Conservation (phyloP, 176 grass and related monocot genomes). For the Oryza rufipogon region DNA sequence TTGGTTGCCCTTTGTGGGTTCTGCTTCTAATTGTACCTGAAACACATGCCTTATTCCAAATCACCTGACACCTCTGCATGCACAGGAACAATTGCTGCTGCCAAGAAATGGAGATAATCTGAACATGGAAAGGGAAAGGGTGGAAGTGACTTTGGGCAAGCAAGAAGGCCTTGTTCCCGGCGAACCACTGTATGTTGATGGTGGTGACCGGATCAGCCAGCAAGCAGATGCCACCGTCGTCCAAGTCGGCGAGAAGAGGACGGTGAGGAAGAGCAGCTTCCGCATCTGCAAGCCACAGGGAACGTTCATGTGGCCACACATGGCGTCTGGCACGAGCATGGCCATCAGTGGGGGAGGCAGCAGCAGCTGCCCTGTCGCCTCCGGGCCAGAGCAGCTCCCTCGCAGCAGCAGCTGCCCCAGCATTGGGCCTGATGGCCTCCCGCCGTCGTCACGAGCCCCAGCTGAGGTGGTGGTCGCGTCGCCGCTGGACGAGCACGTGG, state of each 20-base stretch:
- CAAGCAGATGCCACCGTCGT: constrained; percentile 10
- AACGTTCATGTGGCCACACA: constrained; percentile 75
- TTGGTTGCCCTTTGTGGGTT: constrained; percentile 3
- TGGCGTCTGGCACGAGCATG: constrained; percentile 41
- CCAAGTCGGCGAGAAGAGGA: constrained; percentile 35
- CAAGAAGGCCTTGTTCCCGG: constrained; percentile 3
- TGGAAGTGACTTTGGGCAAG: constrained; percentile 22
- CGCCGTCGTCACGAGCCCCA: constrained; percentile 21
- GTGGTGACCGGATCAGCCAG: constrained; percentile 14
- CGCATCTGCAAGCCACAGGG: constrained; percentile 66
- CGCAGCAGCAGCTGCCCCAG: constrained; percentile 41
- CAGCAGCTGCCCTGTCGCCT: constrained; percentile 37
- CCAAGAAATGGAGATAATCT: constrained; percentile 46
- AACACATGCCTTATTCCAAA: neutral
- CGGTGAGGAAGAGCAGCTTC: constrained; percentile 64
- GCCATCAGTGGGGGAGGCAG: constrained; percentile 40
- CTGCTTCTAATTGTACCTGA: constrained; percentile 1
- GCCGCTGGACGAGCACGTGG: constrained; percentile 43
- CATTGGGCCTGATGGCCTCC: neutral
- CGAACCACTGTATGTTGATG: constrained; percentile 10
- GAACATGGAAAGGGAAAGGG: constrained; percentile 28
- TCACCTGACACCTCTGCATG: neutral
- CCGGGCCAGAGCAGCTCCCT: constrained; percentile 6
- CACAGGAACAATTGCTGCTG: constrained; percentile 60
- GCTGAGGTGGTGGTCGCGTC: constrained; percentile 32